Evolutionary conservation across 768 basidiomycete species (phyloP).

Genomic region (Suillus clintonianus): DNA sequence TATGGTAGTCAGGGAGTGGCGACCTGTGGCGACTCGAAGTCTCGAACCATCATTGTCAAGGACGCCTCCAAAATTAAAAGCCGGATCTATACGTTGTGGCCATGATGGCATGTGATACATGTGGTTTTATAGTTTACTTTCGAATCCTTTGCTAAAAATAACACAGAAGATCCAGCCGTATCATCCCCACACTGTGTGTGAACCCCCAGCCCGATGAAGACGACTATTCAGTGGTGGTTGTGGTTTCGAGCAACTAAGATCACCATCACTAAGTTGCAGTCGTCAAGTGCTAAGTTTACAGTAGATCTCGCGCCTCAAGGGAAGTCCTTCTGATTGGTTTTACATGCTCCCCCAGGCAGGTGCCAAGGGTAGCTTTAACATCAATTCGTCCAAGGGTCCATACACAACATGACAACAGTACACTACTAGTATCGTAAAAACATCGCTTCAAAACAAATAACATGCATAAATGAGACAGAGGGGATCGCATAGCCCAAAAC

Average conservation of each 20-base stretch:
- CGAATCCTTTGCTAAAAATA: not conserved
- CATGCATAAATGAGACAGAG: not conserved
- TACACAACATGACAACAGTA: not conserved
- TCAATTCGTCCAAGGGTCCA: not conserved
- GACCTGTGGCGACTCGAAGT: not conserved
- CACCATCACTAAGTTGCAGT: not conserved
- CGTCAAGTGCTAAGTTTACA: not conserved
- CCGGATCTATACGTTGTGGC: not conserved
- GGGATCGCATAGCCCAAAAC: not conserved
- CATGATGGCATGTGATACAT: not conserved
- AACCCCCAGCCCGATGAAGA: not conserved
- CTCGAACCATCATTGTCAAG: not conserved
- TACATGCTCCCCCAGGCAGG: not conserved
- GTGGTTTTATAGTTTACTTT: not conserved
- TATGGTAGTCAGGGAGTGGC: not conserved
- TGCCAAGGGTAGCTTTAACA: not conserved
- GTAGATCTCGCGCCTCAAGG: not conserved
- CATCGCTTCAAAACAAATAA: not conserved
- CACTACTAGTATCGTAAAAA: not conserved
- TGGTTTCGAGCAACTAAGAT: not conserved
- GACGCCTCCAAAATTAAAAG: not conserved
- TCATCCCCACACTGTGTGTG: not conserved
- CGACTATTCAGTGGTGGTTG: not conserved
- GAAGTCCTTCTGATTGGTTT: not conserved
- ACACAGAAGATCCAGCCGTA: not conserved